Evolutionary conservation across 2,329 filamentous ascomycete species (phyloP), one percentile per base, ranked within the genome.

Genomic region (Clathrospora elynae): DNA sequence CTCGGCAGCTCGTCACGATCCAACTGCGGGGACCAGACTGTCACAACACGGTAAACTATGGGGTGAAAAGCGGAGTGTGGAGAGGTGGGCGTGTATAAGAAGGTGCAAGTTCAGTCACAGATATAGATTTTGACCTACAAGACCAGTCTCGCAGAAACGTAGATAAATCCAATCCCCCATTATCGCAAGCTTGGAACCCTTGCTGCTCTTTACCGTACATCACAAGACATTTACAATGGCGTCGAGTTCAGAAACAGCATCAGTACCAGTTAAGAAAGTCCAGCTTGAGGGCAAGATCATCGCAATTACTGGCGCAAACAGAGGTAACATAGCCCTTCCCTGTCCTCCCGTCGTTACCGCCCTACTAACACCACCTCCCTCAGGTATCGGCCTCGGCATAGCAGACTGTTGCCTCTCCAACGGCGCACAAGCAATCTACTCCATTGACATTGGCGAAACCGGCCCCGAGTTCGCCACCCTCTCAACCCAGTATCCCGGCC

Each of bases 381-480:
- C 25, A 37, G 72, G 72, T 6, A 75, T 75, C 38, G 73, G 73
- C 3, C 71, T 76, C 6, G 75, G 73, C 3, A 70, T 78, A 42
- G 74, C 74, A 49, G 71, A 76, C 53, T 73, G 66, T 57, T 77
- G 75, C 48, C 72, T 78, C 16, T 51, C 55, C 34, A 78, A 78
- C 36, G 72, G 68, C 13, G 75, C 75, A 9, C 49, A 61, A 10
- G 62, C 60, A 25, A 67, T 78, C 41, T 77, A 75, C 62, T 74
- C 72, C 7, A 71, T 80, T 22, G 74, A 76, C 53, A 73, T 78
- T 25, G 68, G 68, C 26, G 66, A 71, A 3, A 56, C 70, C 0
- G 72, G 72, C 30, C 69, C 73, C 3, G 74, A 77, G 2, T 76
- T 78, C 47, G 57, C 54, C 9, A 55, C 57, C 14, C 49, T 73